phyloP scores from a whole-genome alignment of 2,329 filamentous ascomycete genomes.

The Pezicula radicicola region DNA sequence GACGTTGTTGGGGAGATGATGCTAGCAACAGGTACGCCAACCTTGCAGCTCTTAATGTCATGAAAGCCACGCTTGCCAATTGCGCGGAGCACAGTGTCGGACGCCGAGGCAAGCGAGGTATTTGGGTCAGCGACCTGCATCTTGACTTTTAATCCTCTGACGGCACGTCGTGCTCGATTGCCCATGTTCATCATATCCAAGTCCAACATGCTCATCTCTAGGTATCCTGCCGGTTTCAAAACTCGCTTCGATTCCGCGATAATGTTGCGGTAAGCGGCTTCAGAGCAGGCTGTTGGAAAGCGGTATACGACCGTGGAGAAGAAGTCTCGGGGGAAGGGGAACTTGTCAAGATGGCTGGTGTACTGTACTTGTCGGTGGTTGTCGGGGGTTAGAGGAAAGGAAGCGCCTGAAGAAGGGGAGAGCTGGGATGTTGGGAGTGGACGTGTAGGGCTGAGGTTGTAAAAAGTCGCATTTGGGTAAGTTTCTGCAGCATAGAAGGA shows the following conservation, averaged over 20 bases:
- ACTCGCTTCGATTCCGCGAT: slow-evolving; percentile 75
- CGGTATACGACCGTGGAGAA: slow-evolving; percentile 76
- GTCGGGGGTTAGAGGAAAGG: slow-evolving; percentile 54
- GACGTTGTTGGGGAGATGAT: slow-evolving; percentile 34
- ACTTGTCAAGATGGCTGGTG: slow-evolving; percentile 51
- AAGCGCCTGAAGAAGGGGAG: slow-evolving; percentile 27
- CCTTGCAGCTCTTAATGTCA: slow-evolving; percentile 71
- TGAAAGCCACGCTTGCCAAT: slow-evolving; percentile 69
- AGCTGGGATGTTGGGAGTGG: slow-evolving; percentile 44
- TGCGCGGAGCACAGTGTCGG: slow-evolving; percentile 61
- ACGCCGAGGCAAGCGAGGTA: slow-evolving; percentile 56
- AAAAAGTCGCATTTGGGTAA: slow-evolving; percentile 71
- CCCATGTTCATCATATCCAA: slow-evolving; percentile 83
- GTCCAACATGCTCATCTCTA: slow-evolving; percentile 78
- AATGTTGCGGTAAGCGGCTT: slow-evolving; percentile 66
- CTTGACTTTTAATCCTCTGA: slow-evolving; percentile 69
- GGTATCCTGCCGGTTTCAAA: slow-evolving; percentile 71
- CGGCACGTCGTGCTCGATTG: slow-evolving; percentile 61
- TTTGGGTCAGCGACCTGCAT: slow-evolving; percentile 60
- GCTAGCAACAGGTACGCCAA: slow-evolving; percentile 71
- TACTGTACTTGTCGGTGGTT: slow-evolving; percentile 79
- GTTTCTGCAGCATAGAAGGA: slow-evolving; percentile 82
- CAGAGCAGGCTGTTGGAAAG: slow-evolving; percentile 69
- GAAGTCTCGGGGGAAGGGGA: slow-evolving; percentile 73
- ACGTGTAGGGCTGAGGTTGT: slow-evolving; percentile 63